These are phyloP conservation scores for Fusarium continuum DNA, from an alignment of 2,329 filamentous ascomycete species.

Conservation along the genomic window DNA sequence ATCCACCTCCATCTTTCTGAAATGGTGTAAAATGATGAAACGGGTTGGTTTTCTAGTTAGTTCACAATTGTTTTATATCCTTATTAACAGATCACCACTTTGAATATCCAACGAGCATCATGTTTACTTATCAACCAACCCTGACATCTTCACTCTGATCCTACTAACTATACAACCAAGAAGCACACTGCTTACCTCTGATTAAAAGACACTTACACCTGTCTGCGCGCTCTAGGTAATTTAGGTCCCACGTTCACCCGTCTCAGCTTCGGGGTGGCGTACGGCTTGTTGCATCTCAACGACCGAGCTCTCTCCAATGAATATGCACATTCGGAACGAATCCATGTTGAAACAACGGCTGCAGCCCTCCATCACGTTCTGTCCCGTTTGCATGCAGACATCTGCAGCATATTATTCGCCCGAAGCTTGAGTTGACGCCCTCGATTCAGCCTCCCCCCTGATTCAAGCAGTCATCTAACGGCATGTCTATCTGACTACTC, in stretches of 20 bases:
- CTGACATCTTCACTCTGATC: background rate
- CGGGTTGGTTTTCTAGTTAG: slow-evolving; percentile 34
- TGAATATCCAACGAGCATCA: slow-evolving; percentile 7
- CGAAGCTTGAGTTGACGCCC: background rate
- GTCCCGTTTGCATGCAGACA: slow-evolving; percentile 10
- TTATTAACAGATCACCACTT: slow-evolving; percentile 29
- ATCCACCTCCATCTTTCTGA: slow-evolving; percentile 48
- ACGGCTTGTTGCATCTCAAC: slow-evolving; percentile 34
- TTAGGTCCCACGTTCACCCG: slow-evolving; percentile 9
- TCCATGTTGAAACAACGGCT: slow-evolving; percentile 34
- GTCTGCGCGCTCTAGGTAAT: slow-evolving; percentile 12
- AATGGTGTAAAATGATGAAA: slow-evolving; percentile 32
- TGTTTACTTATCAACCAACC: background rate
- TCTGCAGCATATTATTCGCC: slow-evolving; percentile 8
- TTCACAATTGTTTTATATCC: slow-evolving; percentile 34
- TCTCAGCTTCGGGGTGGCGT: slow-evolving; percentile 30
- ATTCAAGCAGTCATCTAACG: slow-evolving; percentile 7
- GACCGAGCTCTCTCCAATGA: slow-evolving; percentile 10
- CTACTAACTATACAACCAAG: background rate
- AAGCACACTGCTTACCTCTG: background rate
- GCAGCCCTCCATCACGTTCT: slow-evolving; percentile 19
- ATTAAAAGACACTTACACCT: background rate
- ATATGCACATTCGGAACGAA: slow-evolving; percentile 33
- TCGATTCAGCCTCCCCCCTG: slow-evolving; percentile 9
- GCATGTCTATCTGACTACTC: background rate